Percentiles rank a stretch among this genome's conserved stretches.
Evolutionary conservation across 2,329 filamentous ascomycete genomes (phyloP).

Genomic region (Colletotrichum eleusines): DNA sequence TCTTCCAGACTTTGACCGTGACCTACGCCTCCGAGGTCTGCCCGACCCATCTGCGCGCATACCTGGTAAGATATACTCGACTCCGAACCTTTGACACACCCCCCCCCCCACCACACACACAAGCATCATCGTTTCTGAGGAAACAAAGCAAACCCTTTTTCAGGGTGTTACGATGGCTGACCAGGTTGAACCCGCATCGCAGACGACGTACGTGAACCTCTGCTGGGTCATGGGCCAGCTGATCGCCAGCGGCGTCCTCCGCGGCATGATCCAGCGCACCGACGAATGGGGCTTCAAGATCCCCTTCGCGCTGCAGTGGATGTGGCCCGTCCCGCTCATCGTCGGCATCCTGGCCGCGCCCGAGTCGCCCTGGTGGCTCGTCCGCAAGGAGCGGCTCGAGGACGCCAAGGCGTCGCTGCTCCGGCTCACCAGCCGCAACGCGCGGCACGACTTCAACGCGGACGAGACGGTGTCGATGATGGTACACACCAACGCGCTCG

Average conservation of each 20-base stretch:
- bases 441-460: constrained; percentile 50
- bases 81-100: too few species aligned
- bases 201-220: constrained; percentile 60
- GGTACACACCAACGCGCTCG: constrained; percentile 63
- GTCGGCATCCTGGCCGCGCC: constrained; percentile 58
- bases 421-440: constrained; percentile 53
- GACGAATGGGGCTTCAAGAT: constrained; percentile 61
- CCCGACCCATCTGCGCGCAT: constrained; percentile 60
- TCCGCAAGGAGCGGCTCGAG: constrained; percentile 55
- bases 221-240: constrained; percentile 65
- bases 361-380: constrained; percentile 64
- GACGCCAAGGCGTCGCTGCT: constrained; percentile 55
- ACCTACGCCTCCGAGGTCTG: constrained; percentile 64
- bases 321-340: constrained; percentile 60
- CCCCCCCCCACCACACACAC: too few species aligned
- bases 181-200: constrained; percentile 43
- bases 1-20: constrained; percentile 60
- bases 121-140: too few species aligned
- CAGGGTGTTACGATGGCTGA: neutral
- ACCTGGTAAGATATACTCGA: constrained; percentile 56
- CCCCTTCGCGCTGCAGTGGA: constrained; percentile 63
- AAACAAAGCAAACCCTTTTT: neutral
- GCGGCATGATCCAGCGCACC: constrained; percentile 52
- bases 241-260: constrained; percentile 57
- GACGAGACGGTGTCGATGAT: constrained; percentile 64